A percentile compares a stretch with the other conserved stretches of the same genome.
Evolutionary conservation across 1,139 yeast species (phyloP).

Genomic region (Hansenula lynferdii): DNA sequence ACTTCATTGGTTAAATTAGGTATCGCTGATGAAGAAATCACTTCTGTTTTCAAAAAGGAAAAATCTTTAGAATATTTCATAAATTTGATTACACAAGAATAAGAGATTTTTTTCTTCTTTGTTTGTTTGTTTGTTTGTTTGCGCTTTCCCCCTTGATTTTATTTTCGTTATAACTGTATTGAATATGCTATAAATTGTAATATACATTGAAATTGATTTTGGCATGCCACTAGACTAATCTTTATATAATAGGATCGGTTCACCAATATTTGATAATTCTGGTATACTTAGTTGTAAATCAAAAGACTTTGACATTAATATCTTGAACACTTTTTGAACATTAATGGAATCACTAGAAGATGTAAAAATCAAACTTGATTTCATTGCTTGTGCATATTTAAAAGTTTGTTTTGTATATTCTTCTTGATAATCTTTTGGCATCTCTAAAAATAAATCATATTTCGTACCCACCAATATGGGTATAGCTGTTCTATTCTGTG

Average conservation of each 20-base stretch:
- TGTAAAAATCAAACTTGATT: conserved; percentile 83
- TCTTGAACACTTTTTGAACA: conserved; percentile 90
- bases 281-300: conserved; percentile 81
- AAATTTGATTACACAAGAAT: conserved; percentile 1
- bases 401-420: conserved; percentile 84
- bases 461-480: conserved; percentile 94
- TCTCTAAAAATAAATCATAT: conserved; percentile 80
- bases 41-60: conserved; percentile 42
- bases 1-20: conserved; percentile 57
- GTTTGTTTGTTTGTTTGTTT: not conserved
- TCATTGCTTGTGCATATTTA: conserved; percentile 88
- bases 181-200: no score
- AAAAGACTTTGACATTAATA: conserved; percentile 87
- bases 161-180: no score
- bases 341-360: conserved; percentile 93
- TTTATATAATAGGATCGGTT: conserved; percentile 78
- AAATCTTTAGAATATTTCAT: conserved; percentile 20
- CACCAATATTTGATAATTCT: conserved; percentile 82
- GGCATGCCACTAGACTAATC: no score
- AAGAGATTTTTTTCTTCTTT: not conserved
- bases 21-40: conserved; percentile 67
- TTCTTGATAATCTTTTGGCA: conserved; percentile 76
- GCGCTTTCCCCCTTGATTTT: no score
- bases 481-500: conserved; percentile 86
- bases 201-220: not conserved